Evolutionary conservation across 345 rosid species (phyloP).

Genomic region (Sisymbrium irio): DNA sequence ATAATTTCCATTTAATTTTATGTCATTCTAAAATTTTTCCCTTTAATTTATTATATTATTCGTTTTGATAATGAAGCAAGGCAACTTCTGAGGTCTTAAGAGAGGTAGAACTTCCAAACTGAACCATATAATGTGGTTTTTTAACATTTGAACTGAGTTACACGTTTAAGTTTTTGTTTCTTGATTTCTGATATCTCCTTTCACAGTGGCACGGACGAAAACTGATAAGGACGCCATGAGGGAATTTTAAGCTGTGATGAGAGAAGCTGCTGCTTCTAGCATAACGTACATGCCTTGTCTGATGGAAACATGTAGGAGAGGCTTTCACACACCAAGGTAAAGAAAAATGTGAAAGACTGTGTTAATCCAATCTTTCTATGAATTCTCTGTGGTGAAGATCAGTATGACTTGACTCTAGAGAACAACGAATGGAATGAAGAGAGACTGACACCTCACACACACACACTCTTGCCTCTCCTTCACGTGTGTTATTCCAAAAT

Average conservation of each 20-base stretch:
- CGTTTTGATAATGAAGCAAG: background rate
- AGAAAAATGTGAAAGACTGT: no score
- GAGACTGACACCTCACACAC: background rate
- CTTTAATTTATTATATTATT: no score
- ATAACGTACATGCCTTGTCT: no score
- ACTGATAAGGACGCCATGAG: background rate
- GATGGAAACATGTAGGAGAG: no score
- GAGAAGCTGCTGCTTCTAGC: no score
- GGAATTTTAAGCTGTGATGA: background rate
- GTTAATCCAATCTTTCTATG: background rate
- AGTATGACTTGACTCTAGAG: conserved; percentile 51
- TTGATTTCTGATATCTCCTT: background rate
- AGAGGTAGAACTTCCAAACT: background rate
- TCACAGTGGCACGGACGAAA: background rate
- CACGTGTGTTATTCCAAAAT: background rate
- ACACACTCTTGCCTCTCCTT: background rate
- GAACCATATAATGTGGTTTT: background rate
- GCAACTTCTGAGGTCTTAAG: background rate
- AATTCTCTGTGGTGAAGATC: background rate
- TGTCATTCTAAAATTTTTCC: no score
- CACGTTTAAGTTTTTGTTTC: background rate
- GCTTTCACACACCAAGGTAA: no score
- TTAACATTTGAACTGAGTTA: background rate
- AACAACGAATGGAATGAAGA: conserved; percentile 66
- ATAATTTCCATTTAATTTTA: no score